phyloP scores from a whole-genome alignment of 2,329 filamentous ascomycete genomes.

The Cytospora schulzeri region DNA sequence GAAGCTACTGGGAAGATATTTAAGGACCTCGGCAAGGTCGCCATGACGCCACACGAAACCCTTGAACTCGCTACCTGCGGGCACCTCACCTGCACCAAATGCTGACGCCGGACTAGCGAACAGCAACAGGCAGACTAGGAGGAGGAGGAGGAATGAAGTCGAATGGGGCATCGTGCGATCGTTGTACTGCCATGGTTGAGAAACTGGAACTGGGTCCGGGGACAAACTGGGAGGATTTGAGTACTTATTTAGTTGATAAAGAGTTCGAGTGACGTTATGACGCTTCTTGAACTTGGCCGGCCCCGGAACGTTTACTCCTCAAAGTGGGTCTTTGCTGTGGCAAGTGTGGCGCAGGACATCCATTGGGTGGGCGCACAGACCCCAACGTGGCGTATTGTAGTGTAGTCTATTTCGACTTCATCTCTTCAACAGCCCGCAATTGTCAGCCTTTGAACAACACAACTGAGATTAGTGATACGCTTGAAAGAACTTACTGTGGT shows the following conservation, averaged over 20 bases:
- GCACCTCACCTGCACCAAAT: slow-evolving; percentile 44
- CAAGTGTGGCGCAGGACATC: not conserved
- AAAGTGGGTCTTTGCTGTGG: not conserved
- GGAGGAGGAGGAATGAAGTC: slow-evolving; percentile 5
- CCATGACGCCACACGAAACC: slow-evolving; percentile 46
- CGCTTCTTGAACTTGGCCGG: not conserved
- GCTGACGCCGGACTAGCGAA: slow-evolving; percentile 37
- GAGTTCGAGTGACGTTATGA: not conserved
- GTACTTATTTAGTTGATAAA: not conserved
- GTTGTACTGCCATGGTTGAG: not conserved
- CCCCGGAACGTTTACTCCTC: not conserved
- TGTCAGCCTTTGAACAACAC: no score
- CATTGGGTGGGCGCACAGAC: not conserved
- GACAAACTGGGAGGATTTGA: not conserved
- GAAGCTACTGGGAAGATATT: slow-evolving; percentile 42
- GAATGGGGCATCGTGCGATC: slow-evolving; percentile 20
- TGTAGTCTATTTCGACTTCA: not conserved
- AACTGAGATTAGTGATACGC: no score
- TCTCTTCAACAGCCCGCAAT: not conserved
- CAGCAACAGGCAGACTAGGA: slow-evolving; percentile 30
- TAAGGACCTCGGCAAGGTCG: slow-evolving; percentile 43
- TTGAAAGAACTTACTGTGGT: no score
- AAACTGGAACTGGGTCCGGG: not conserved
- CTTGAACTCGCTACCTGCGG: slow-evolving; percentile 42
- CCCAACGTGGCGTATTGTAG: not conserved